Base-by-base conservation (phyloP, 2,329 filamentous ascomycete species). In the Claviceps arundinis region DNA sequence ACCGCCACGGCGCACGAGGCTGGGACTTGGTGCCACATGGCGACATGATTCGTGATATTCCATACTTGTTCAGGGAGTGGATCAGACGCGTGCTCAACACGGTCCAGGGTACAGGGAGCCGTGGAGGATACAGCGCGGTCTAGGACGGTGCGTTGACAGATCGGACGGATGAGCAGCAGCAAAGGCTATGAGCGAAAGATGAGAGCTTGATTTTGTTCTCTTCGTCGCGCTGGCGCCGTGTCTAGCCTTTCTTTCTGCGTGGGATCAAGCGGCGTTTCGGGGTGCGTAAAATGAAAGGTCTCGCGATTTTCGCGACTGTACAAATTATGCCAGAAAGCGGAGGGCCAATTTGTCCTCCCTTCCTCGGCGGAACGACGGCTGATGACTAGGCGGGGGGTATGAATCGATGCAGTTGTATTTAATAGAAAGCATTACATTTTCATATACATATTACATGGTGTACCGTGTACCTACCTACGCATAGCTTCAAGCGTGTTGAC, bases 1-100 rank as follows among this genome's bases (percentile, higher is more conserved):
- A 89, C 73, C 87, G 90, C 56, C 95, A 95, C 68, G 91, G 91
- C 47, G 90, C 91, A 50, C 80, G 91, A 45, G 93, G 93, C 53
- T 97, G 90, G 90, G 93, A 97, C 62, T 77, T 96, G 17, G 75
- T 97, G 17, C 93, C 93, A 14, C 91, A 97, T 65, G 87, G 87
- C 58, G 93, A 98, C 67, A 86, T 87, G 0, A 85, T 97, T 60
- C 84, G 91, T 57, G 93, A 98, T 63, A 71, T 96, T 19, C 93
- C 93, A 3, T 97, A 96, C 65, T 77, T 97, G 51, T 70, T 95
- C 57, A 90, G 91, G 69, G 93, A 98, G 68, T 95, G 87, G 81
- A 76, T 80, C 16, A 79, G 89, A 54, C 80, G 84, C 58, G 82
- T 95, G 19, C 72, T 93, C 47, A 89, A 86, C 64, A 90, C 89